Base-by-base conservation (phyloP, 352 stramenopile genomes). In the Pythium insidiosum region DNA sequence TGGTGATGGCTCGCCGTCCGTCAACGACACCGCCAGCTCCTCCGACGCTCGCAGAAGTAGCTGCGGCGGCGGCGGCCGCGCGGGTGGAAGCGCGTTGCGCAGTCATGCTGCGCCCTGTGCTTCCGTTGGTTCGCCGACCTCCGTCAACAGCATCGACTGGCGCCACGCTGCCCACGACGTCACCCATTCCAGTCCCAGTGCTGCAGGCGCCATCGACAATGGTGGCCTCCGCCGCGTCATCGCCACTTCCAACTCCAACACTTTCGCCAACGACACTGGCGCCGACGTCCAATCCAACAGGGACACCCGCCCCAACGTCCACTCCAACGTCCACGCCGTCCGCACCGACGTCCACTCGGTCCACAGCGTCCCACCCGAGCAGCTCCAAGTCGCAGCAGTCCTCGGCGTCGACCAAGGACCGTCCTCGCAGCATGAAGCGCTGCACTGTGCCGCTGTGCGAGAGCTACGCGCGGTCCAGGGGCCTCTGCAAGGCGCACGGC, bases 381-480 rank as follows among this genome's bases (percentile, higher is more conserved):
- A n/a, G n/a, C n/a, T n/a, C n/a, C n/a, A n/a, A n/a, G n/a, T n/a
- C n/a, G n/a, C n/a, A n/a, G n/a, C n/a, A n/a, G n/a, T n/a, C n/a
- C n/a, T n/a, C n/a, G n/a, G n/a, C n/a, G n/a, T n/a, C n/a, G n/a
- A n/a, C n/a, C n/a, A n/a, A n/a, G n/a, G n/a, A n/a, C n/a, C 28
- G 34, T n/a, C 39, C 48, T 21, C 50, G 50, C 3, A 47, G 19
- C 19, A 47, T 53, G 50, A 58, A 58, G 31, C 52, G 53, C 25
- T 58, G 50, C 31, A 31, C 19, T 6, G 33, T 58, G 12, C 16
- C 38, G 21, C 42, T 48, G 24, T 58, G 50, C 38, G 50, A 52
- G 31, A 58, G 50, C 43, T 49, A 49, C 16, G 43, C 50, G 23
- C 50, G 50, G 3, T 58, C 50, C 29, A 37, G 50, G 20, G 50